These are phyloP conservation scores for Mrakiaceae sp. DNA, from an alignment of 1,284 basidiomycete genomes.

Conservation along the genomic window DNA sequence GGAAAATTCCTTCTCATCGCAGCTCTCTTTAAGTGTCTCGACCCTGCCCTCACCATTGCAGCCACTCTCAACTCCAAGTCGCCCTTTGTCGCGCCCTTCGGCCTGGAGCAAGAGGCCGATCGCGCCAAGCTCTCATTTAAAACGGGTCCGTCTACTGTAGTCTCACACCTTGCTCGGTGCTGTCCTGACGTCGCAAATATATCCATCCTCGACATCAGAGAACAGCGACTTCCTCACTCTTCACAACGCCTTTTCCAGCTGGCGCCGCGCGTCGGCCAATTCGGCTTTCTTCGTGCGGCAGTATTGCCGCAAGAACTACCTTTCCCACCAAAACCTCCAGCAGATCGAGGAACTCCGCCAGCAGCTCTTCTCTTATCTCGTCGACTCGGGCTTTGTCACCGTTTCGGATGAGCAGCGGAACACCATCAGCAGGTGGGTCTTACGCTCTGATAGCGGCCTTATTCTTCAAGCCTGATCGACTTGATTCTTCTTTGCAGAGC, in stretches of 20 bases:
- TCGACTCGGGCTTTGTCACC: slow-evolving; percentile 77
- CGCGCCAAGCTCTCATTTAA: slow-evolving; percentile 72
- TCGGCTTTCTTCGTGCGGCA: slow-evolving; percentile 44
- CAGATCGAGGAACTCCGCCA: slow-evolving; percentile 96
- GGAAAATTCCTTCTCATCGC: slow-evolving; percentile 85
- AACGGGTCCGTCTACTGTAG: slow-evolving; percentile 42
- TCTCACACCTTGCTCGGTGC: background rate
- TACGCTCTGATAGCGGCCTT: background rate
- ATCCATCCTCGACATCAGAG: slow-evolving; percentile 39
- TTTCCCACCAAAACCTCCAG: slow-evolving; percentile 86
- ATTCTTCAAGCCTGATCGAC: background rate
- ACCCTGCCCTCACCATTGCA: slow-evolving; percentile 90
- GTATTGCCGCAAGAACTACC: slow-evolving; percentile 72
- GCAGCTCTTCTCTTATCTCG: slow-evolving; percentile 73
- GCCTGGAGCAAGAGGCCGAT: slow-evolving; percentile 77
- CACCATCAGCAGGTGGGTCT: slow-evolving; percentile 56
- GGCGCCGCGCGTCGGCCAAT: slow-evolving; percentile 69
- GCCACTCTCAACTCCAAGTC: slow-evolving; percentile 87
- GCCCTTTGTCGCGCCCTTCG: slow-evolving; percentile 82
- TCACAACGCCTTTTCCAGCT: slow-evolving; percentile 79
- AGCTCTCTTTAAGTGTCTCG: slow-evolving; percentile 77
- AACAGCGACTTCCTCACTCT: slow-evolving; percentile 95
- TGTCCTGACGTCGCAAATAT: slow-evolving; percentile 1
- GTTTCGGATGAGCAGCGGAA: slow-evolving; percentile 54
- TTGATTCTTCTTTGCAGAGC: slow-evolving; percentile 39